Evolutionary conservation across 495 filamentous ascomycete genomes (phyloP).

Genomic region (Podospora pseudocomata): DNA sequence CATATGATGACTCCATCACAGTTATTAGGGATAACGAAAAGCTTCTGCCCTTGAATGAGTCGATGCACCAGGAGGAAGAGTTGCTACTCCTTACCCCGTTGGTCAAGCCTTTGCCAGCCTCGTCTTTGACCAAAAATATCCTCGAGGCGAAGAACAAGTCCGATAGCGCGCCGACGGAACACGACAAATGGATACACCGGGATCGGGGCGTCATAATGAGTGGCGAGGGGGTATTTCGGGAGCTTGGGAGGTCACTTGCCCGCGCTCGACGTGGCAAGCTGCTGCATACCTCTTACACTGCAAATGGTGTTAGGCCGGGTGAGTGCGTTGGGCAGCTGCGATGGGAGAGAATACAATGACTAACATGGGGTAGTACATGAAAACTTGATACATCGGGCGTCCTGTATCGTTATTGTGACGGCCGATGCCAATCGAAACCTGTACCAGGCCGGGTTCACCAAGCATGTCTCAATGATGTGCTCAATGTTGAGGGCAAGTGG

Average conservation of each 20-base stretch:
- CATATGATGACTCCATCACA: conserved; percentile 82
- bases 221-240: conserved; percentile 82
- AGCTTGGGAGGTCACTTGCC: conserved; percentile 75
- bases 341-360: neutral
- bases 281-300: conserved; percentile 86
- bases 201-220: conserved; percentile 73
- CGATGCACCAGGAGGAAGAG: conserved; percentile 77
- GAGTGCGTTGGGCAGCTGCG: conserved; percentile 6
- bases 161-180: conserved; percentile 43
- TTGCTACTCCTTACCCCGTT: conserved; percentile 77
- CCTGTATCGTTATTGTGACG: conserved; percentile 79
- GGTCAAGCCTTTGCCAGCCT: conserved; percentile 81
- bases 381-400: conserved; percentile 80
- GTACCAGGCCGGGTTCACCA: conserved; percentile 87
- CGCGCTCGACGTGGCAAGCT: conserved; percentile 77
- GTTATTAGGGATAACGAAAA: conserved; percentile 79
- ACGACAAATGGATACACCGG: conserved; percentile 51
- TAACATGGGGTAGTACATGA: conserved; percentile 60
- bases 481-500: conserved; percentile 52
- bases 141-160: conserved; percentile 46
- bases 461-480: conserved; percentile 92
- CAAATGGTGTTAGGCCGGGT: conserved; percentile 77
- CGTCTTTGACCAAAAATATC: conserved; percentile 59
- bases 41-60: conserved; percentile 70
- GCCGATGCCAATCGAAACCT: conserved; percentile 87